phyloP scores from a whole-genome alignment of 2,329 filamentous ascomycete species.

The Fusarium nodosum region DNA sequence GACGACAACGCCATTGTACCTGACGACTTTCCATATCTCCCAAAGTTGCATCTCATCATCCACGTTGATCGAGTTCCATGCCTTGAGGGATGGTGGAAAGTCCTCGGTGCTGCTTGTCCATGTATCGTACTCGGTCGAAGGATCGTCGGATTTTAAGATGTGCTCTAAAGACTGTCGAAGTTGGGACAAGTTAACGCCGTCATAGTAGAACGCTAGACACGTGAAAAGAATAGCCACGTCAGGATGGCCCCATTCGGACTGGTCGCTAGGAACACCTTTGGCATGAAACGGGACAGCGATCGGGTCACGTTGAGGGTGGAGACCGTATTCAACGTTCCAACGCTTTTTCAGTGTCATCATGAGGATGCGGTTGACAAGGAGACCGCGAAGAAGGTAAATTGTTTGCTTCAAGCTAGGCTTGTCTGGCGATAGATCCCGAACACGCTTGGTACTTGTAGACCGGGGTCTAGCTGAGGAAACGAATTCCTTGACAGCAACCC shows the following conservation, averaged over 20 bases:
- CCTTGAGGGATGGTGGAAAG: constrained; percentile 64
- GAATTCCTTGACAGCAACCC: constrained; percentile 48
- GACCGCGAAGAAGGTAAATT: constrained; percentile 71
- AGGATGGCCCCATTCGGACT: constrained; percentile 77
- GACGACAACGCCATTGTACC: constrained; percentile 64
- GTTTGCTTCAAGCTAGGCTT: constrained; percentile 43
- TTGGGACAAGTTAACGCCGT: constrained; percentile 65
- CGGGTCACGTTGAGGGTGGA: constrained; percentile 67
- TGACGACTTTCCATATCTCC: constrained; percentile 67
- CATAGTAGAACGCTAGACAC: constrained; percentile 76
- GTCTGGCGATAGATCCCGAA: constrained; percentile 42
- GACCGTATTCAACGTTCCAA: constrained; percentile 76
- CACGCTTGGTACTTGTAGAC: constrained; percentile 13
- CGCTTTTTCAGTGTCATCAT: constrained; percentile 71
- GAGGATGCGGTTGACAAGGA: constrained; percentile 72
- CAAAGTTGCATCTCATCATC: constrained; percentile 67
- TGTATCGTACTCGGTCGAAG: constrained; percentile 67
- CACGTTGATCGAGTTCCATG: constrained; percentile 72
- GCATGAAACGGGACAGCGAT: constrained; percentile 67
- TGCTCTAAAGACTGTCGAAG: constrained; percentile 65
- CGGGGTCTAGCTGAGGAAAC: constrained; percentile 35
- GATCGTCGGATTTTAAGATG: constrained; percentile 68
- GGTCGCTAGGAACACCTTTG: constrained; percentile 69
- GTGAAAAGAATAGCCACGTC: constrained; percentile 77
- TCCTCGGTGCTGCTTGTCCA: constrained; percentile 60